Conservation (phyloP, 2,329 filamentous ascomycete genomes). For the Myotisia sp. region DNA sequence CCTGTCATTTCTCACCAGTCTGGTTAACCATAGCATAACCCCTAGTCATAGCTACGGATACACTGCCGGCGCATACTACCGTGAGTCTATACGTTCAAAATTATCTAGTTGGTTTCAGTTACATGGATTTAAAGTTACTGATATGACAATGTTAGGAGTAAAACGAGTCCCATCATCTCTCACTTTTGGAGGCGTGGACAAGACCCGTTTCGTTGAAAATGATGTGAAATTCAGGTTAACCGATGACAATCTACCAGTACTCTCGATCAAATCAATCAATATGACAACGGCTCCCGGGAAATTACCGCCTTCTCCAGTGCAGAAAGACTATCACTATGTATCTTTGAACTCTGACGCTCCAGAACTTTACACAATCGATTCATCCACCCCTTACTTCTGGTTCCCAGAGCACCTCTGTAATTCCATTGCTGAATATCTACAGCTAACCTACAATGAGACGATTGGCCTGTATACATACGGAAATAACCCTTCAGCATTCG, state of each 20-base stretch:
- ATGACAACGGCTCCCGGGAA: conserved; percentile 12
- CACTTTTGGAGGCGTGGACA: conserved; percentile 21
- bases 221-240: conserved; percentile 18
- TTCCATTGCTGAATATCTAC: conserved; percentile 23
- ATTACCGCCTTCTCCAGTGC: conserved; percentile 5
- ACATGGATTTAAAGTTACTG: too few relatives aligned
- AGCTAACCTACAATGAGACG: conserved; percentile 23
- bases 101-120: too few relatives aligned
- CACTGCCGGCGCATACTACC: conserved; percentile 21
- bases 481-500: conserved; percentile 13
- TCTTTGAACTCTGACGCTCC: conserved; percentile 6
- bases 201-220: conserved; percentile 18
- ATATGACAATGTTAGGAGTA: conserved; percentile 11
- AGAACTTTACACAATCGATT: conserved; percentile 24
- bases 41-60: conserved; percentile 22
- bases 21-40: conserved; percentile 17
- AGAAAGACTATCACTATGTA: conserved; percentile 6
- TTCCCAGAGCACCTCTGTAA: conserved; percentile 25
- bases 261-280: conserved; percentile 19
- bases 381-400: conserved; percentile 28
- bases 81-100: conserved; percentile 12
- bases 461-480: conserved; percentile 25
- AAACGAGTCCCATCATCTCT: conserved; percentile 21
- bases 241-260: conserved; percentile 18
- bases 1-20: conserved; percentile 16